Conservation (phyloP, 345 rosid species). For the Heritiera fomes region DNA sequence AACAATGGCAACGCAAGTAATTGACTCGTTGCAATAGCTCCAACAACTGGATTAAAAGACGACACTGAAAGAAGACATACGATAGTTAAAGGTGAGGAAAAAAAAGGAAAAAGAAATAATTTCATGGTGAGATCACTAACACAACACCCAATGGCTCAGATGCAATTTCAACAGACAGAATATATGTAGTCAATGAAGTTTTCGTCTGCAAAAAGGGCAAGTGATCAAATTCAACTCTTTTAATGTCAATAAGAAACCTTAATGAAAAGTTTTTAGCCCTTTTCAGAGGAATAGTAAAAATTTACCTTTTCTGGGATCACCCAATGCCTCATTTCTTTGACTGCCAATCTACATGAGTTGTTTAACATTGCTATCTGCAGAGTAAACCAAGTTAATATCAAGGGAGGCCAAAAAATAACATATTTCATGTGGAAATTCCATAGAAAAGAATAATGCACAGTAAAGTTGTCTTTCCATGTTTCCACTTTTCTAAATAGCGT, state of each 20-base stretch:
- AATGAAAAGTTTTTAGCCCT: conserved; percentile 9
- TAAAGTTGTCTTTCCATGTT: neutral
- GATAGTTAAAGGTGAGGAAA: neutral
- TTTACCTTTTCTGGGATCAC: conserved; percentile 77
- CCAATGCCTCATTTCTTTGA: conserved; percentile 72
- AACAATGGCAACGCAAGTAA: no score
- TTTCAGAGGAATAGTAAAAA: neutral
- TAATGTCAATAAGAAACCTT: conserved; percentile 3
- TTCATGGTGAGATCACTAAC: conserved; percentile 92
- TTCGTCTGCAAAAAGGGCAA: conserved; percentile 53
- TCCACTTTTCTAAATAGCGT: no score
- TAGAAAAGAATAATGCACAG: neutral
- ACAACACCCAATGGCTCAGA: conserved; percentile 95
- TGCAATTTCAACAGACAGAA: conserved; percentile 81
- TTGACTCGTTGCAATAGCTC: conserved; percentile 61
- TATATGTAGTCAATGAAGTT: conserved; percentile 74
- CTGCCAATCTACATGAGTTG: conserved; percentile 57
- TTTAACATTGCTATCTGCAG: conserved; percentile 66
- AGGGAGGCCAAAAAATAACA: neutral
- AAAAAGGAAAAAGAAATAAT: conserved; percentile 54
- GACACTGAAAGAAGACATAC: conserved; percentile 47
- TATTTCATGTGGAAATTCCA: neutral
- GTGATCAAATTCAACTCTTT: conserved; percentile 10
- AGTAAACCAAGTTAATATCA: conserved; percentile 5
- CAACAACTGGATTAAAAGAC: conserved; percentile 89